These are phyloP conservation scores for Pseudogymnoascus sp. DNA, from an alignment of 2,329 filamentous ascomycete genomes.

Conservation along the genomic window DNA sequence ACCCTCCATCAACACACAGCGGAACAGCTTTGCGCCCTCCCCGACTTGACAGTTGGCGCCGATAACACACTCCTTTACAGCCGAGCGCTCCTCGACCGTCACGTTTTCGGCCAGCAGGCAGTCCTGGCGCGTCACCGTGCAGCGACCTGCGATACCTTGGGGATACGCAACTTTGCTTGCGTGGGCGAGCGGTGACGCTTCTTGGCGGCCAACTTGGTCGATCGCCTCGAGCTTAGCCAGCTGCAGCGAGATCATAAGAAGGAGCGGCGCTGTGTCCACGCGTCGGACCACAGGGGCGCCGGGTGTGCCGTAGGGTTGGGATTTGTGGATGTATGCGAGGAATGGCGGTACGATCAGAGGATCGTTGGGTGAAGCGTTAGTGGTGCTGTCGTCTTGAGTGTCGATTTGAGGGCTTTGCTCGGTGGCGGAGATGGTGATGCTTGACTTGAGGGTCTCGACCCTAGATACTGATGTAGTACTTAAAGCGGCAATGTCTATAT, in stretches of 20 bases:
- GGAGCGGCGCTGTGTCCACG: conserved; percentile 76
- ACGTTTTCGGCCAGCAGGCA: conserved; percentile 83
- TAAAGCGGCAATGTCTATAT: conserved; percentile 22
- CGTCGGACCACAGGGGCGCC: conserved; percentile 65
- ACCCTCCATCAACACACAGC: conserved; percentile 88
- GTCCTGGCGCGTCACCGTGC: conserved; percentile 74
- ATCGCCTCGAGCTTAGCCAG: conserved; percentile 74
- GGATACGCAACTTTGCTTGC: conserved; percentile 73
- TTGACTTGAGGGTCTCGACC: conserved; percentile 11
- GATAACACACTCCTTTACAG: conserved; percentile 88
- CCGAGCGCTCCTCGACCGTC: conserved; percentile 75
- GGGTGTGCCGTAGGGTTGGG: conserved; percentile 27
- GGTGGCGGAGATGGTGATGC: conserved; percentile 5
- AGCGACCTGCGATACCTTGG: conserved; percentile 68
- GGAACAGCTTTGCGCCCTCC: conserved; percentile 74
- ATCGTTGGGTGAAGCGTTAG: conserved; percentile 18
- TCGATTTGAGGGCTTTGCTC: conserved; percentile 10
- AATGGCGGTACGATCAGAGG: conserved; percentile 57
- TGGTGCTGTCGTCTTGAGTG: conserved; percentile 12
- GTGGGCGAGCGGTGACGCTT: conserved; percentile 68
- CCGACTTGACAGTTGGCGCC: conserved; percentile 82
- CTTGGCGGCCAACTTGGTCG: conserved; percentile 50
- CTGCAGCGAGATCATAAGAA: conserved; percentile 73
- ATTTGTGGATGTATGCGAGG: conserved; percentile 72
- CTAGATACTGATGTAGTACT: conserved; percentile 26